Percentiles rank a stretch among this genome's conserved stretches.
phyloP scores from a whole-genome alignment of 1,139 yeast species.

The Ashbya aceris region DNA sequence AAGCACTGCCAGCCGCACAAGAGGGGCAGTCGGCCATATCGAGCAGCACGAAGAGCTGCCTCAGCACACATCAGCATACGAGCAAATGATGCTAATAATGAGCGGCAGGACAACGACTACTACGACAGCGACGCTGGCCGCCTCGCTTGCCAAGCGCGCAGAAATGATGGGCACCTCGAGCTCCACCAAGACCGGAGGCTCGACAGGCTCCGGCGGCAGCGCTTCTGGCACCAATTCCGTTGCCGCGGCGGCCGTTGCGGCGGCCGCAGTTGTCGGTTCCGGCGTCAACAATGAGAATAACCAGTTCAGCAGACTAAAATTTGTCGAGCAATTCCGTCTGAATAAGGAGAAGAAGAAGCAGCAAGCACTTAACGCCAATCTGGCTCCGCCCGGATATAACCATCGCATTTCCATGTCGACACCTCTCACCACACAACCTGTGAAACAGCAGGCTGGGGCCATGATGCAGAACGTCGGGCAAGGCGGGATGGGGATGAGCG shows the following conservation, averaged over 20 bases:
- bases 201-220: constrained; percentile 10
- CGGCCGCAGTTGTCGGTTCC: constrained; percentile 28
- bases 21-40: constrained; percentile 35
- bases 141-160: constrained; percentile 29
- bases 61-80: constrained; percentile 81
- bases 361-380: constrained; percentile 24
- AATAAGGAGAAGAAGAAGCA: constrained; percentile 37
- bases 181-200: constrained; percentile 18
- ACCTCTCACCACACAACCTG: constrained; percentile 25
- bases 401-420: constrained; percentile 29
- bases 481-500: constrained; percentile 14
- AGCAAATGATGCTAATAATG: constrained; percentile 66
- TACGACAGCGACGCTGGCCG: constrained; percentile 28
- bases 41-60: constrained; percentile 55
- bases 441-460: constrained; percentile 23
- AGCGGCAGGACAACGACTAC: constrained; percentile 30
- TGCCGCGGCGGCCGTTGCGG: constrained; percentile 28
- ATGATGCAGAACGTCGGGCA: constrained; percentile 11
- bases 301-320: constrained; percentile 41
- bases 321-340: constrained; percentile 40
- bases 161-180: constrained; percentile 20
- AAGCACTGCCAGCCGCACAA: constrained; percentile 35
- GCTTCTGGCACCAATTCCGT: constrained; percentile 13
- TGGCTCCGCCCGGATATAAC: constrained; percentile 21
- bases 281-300: constrained; percentile 32